Evolutionary conservation across 352 stramenopile species (phyloP), one percentile per base, ranked within the genome.

Genomic region (Detonula confervacea): DNA sequence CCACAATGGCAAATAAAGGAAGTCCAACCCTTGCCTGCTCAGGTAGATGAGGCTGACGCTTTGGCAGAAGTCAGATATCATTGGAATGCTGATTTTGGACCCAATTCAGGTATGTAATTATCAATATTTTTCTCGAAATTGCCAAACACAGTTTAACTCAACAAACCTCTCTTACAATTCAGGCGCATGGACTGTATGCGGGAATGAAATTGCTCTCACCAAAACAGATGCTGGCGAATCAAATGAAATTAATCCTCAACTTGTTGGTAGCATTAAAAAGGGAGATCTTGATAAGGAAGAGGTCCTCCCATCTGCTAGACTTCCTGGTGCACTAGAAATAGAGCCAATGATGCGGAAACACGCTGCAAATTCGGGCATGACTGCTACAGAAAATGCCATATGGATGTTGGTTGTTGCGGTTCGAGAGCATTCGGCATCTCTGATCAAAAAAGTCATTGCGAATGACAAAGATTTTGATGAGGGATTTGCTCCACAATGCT

Each of bases 331-430:
- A 35, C 46, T 92, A 24, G 59, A 83, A 20, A 77, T 92, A 46
- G 79, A 90, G 39, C 87, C 84, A 33, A 47, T 81, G 49, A 63
- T 91, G 1, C 75, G 80, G 22, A 57, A 77, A 60, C 55, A 77
- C 52, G 54, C 59, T 20, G 14, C 75, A 39, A 61, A 74, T 51
- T 62, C 62, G 42, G 77, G 57, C 1, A 69, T 91, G 73, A 69
- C 65, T 42, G 75, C 82, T 22, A 86, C 84, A n/a, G 87, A 92
- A 62, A 73, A 87, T 68, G 87, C 87, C 18, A 71, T 89, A 6
- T 92, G 87, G 84, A 71, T 92, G 29, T 52, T 91, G 54, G 63
- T 86, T 59, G 67, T 90, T 37, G 81, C 77, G 18, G 73, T 86
- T 29, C 82, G 80, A 37, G 78, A 92, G 57, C 73, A 90, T 63